Evolutionary conservation across 768 basidiomycete species (phyloP), one percentile per base, ranked within the genome.

Genomic region (Lactifluus echinatus): DNA sequence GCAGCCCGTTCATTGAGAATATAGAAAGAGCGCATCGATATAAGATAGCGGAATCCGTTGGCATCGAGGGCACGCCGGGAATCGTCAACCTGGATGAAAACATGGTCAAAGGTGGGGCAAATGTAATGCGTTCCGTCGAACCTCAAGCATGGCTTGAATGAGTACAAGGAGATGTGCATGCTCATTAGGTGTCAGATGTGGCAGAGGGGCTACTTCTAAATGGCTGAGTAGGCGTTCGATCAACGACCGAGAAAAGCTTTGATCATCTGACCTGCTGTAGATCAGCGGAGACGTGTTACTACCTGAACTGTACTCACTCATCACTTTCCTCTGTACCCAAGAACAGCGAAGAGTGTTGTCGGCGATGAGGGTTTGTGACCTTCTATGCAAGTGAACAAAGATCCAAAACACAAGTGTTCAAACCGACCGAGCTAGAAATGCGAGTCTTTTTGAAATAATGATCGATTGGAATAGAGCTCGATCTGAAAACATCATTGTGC

Each of bases 31-130:
- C 92, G 82, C 82, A 98, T 86, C 14, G 92, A 90, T 55, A 93
- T 86, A 33, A 97, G 79, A 72, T 94, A 99, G 44, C 95, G 85
- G 45, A 96, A 75, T 1, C 95, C 96, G 68, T 93, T 94, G 2
- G 89, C 74, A 70, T 99, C 95, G 24, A 97, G 74, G 0, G 94
- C 84, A n/a, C 93, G 82, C 2, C 84, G 81, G 67, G 94, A 92
- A 63, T 92, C 88, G 47, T 97, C 89, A 34, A 91, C 84, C 92
- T 96, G 62, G 28, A 53, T 53, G 60, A 50, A 12, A 15, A 17
- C 7, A 5, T 42, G 42, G 36, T 62, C 34, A 46, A 31, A n/a
- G n/a, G n/a, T n/a, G n/a, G n/a, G 19, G 17, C 29, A 47, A 46
- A 24, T 59, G 39, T 4, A 50, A 48, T 47, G 49, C 12, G 8